These are phyloP conservation scores for Phaeoacremonium minimum DNA, from an alignment of 2,329 filamentous ascomycete genomes.

Conservation along the genomic window DNA sequence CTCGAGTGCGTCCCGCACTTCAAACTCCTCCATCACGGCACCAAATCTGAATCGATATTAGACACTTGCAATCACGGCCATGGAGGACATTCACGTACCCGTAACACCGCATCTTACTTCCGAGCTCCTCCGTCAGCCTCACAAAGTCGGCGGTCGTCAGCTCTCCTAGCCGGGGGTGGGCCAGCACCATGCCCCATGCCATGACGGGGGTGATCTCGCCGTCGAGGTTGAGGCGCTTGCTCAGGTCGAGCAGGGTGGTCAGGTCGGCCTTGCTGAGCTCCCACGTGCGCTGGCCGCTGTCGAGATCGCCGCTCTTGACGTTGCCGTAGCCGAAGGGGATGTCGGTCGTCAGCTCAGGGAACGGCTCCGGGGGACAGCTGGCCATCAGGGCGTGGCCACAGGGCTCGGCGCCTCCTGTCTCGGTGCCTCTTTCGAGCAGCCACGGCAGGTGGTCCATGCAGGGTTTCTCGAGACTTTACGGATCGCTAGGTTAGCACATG, in stretches of 20 bases:
- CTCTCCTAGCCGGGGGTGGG: conserved; percentile 63
- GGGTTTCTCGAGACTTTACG: conserved; percentile 77
- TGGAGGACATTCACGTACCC: no score
- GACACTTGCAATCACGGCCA: no score
- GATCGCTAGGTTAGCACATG: no score
- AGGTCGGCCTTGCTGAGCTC: conserved; percentile 74
- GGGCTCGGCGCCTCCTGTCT: conserved; percentile 57
- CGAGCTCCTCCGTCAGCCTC: conserved; percentile 67
- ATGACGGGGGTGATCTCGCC: conserved; percentile 93
- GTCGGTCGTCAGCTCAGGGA: conserved; percentile 41
- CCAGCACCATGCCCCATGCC: conserved; percentile 82
- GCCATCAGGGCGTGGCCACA: conserved; percentile 94
- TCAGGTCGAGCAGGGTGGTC: conserved; percentile 77
- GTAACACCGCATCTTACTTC: conserved; percentile 83
- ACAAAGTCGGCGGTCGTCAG: conserved; percentile 66
- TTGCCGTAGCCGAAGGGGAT: conserved; percentile 48
- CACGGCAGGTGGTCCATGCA: conserved; percentile 90
- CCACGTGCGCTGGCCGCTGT: conserved; percentile 62
- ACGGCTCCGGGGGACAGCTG: conserved; percentile 72
- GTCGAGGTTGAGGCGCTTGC: conserved; percentile 75
- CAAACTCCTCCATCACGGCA: conserved; percentile 62
- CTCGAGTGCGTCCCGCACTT: conserved; percentile 73
- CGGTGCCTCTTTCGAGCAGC: conserved; percentile 57
- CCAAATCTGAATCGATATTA: conserved; percentile 43
- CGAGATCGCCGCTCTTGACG: conserved; percentile 20